A percentile compares a stretch with the other conserved stretches of the same genome.
phyloP scores from a whole-genome alignment of 257 asterid genomes.

The Nicotiana tomentosiformis region DNA sequence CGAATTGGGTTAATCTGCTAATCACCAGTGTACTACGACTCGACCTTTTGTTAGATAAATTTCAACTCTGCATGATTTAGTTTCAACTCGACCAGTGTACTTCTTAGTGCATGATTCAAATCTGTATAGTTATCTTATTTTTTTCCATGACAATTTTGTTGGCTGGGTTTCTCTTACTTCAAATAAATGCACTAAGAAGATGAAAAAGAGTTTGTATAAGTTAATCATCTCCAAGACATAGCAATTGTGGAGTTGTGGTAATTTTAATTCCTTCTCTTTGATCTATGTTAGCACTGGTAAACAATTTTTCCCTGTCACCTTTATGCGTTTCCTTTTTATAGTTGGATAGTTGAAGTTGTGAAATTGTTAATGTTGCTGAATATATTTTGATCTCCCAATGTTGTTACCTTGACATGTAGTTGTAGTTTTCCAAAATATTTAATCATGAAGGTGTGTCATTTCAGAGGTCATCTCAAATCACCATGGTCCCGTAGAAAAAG shows the following conservation, averaged over 20 bases:
- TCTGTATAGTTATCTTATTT: too few relatives aligned
- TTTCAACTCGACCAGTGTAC: too few relatives aligned
- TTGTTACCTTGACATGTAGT: not conserved
- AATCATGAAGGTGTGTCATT: slow-evolving; percentile 16
- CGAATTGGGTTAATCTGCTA: not conserved
- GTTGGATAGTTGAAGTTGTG: not conserved
- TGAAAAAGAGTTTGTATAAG: slow-evolving; percentile 9
- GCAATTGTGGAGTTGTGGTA: not conserved
- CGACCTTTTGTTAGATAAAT: not conserved
- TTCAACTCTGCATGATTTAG: not conserved
- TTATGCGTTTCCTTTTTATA: not conserved
- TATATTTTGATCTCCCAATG: not conserved
- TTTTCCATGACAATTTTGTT: not conserved
- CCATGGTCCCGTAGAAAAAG: slow-evolving; percentile 92
- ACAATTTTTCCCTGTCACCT: not conserved
- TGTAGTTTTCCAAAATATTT: slow-evolving; percentile 13
- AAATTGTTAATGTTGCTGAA: not conserved
- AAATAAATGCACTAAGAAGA: slow-evolving; percentile 4
- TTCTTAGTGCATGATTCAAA: too few relatives aligned
- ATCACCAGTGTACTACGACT: not conserved
- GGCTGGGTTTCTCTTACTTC: slow-evolving; percentile 2
- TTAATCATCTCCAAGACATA: not conserved
- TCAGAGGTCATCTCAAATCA: slow-evolving; percentile 75
- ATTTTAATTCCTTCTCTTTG: not conserved
- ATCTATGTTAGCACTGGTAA: not conserved